These are phyloP conservation scores for Chaetomium sp. DNA, from an alignment of 2,329 filamentous ascomycete genomes.

Conservation along the genomic window DNA sequence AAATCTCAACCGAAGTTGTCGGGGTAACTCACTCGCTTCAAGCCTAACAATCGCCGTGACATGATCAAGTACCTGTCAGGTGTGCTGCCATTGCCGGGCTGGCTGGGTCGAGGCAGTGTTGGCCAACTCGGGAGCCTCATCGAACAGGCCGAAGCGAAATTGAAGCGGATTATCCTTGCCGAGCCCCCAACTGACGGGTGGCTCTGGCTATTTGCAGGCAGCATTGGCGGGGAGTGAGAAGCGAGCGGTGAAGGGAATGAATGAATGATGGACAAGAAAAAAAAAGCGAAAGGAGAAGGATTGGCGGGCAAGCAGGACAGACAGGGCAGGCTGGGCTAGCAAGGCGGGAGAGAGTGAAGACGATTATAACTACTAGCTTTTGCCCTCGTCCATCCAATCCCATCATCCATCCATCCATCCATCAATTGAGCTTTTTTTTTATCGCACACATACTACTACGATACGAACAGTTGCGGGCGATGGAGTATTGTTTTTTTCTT, in stretches of 20 bases:
- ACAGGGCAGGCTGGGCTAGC: neutral
- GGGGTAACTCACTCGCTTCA: constrained; percentile 2
- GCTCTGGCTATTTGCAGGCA: neutral
- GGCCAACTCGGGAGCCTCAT: neutral
- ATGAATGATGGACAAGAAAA: neutral
- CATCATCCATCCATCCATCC: neutral
- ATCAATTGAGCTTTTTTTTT: constrained; percentile 11
- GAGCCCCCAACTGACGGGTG: neutral
- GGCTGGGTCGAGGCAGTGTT: neutral
- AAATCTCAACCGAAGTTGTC: neutral
- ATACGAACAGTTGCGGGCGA: neutral
- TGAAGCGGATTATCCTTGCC: neutral
- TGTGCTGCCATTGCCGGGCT: neutral
- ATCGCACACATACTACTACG: neutral
- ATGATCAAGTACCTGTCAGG: neutral
- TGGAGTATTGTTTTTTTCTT: neutral
- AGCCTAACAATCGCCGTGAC: neutral
- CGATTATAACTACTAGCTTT: constrained; percentile 10
- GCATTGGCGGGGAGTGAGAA: neutral
- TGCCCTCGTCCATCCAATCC: neutral
- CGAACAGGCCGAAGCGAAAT: neutral
- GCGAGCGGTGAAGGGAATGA: neutral
- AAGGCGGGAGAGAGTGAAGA: neutral
- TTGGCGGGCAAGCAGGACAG: neutral
- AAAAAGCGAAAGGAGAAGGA: neutral